Evolutionary conservation across 2,329 filamentous ascomycete species (phyloP), one percentile per base, ranked within the genome.

Genomic region (Ceratocystis eucalypticola): DNA sequence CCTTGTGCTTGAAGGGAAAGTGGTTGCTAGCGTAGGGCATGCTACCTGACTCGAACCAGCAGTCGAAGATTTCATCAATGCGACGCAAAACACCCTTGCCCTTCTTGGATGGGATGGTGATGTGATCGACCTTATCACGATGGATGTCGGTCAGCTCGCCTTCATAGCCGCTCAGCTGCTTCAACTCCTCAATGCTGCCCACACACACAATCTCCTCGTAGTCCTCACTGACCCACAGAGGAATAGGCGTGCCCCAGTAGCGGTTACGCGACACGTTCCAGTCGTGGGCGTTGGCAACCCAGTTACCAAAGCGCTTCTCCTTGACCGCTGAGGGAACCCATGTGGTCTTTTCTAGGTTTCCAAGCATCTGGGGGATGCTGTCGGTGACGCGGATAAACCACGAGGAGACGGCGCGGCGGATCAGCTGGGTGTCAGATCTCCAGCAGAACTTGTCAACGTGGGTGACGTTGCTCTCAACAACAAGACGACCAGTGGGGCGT

Each of bases 51-150:
- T 72, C 71, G 57, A 72, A 71, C 71, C 71, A 71, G 66, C 71
- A 72, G 53, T 72, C 71, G 25, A 72, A 72, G 53, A 72, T 69
- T 50, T 72, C 71, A n/a, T 72, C 70, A 48, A 72, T 68, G 10
- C 70, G 68, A 15, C 68, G 69, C 41, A 72, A 68, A 46, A 67
- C 66, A 22, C 70, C 71, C 61, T 72, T 72, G 8, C 70, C 71
- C 63, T 69, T 68, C 65, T 71, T 70, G 44, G 70, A 70, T 12
- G 71, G 71, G 20, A 72, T 72, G 3, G 69, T 71, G 63, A 72
- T 72, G 57, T 67, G 44, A 61, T 72, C 71, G n/a, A 72, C 69
- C 59, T 72, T 72, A 45, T 72, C 69, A 22, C 71, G 66, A 59
- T 72, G 71, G 30, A 72, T 66, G 59, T 71, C 70, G 7, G 66